Evolutionary conservation across 129 eudicot species (phyloP), one percentile per base, ranked within the genome.

Genomic region (Sambucus nigra): DNA sequence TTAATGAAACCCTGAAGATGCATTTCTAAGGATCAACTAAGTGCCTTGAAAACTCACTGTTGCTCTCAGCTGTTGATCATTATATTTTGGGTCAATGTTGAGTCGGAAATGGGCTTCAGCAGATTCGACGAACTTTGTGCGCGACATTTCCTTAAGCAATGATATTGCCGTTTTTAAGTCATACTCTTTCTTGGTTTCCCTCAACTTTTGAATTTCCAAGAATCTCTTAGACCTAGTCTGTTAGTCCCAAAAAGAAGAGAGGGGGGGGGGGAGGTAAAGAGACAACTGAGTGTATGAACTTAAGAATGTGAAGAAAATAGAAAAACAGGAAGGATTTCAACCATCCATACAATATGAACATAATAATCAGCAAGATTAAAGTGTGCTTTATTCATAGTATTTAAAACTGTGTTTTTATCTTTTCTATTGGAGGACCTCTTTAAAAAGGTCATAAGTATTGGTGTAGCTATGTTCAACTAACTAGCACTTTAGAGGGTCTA

Each of bases 61-160:
- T 59, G 98, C 98, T 63, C 98, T 85, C 66, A 89, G 81, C 70
- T 85, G 95, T 63, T 89, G 98, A 72, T 89, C 98, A 18, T 82
- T 85, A 60, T 89, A 89, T 67, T 85, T 89, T 7, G 98, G 98
- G 70, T 89, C 98, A 58, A 89, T 81, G 68, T 89, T 89, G 47
- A 89, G 95, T 63, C 98, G 98, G 52, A 89, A 85, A 85, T 89
- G 98, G 17, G 94, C 98, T 77, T 89, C 98, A 7, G 73, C 94
- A 42, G 94, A 65, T 77, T 89, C 98, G 0, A 65, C 79, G 27
- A 89, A 89, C 78, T 76, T 89, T n/a, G 95, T 69, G 49, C 61
- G 81, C 14, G 95, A 69, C 74, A 73, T 79, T 73, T 78, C 69
- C 79, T 89, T 89, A 57, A 89, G 74, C 84, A 89, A 59, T 15